Base-by-base conservation (phyloP, 2,329 filamentous ascomycete genomes). In the Aspergillus caelatus region DNA sequence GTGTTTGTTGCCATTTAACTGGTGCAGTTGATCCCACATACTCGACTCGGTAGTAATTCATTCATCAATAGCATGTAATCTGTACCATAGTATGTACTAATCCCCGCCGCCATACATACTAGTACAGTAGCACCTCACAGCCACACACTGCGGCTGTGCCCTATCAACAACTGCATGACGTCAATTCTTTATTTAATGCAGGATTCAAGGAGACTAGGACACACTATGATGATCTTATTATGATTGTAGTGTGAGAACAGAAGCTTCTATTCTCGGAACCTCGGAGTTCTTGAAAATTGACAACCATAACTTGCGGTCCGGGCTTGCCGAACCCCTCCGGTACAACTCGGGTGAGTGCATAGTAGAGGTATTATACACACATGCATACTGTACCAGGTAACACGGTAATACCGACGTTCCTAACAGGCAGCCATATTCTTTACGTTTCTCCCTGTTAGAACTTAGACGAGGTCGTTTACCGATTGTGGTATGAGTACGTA, bases 371-470 rank as follows among this genome's bases (percentile, higher is more conserved):
- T 41, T 41, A 41, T 46, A 23, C 43, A 23, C 2, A 48, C 12
- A 28, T 48, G 30, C 48, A 34, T 30, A 19, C 10, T 36, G 32
- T 55, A 55, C 52, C 7, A 21, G 12, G 52, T 39, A 28, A 55
- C 34, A 39, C 34, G 52, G 52, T 55, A 55, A 39, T 30, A 43
- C 56, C 61, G 23, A 39, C 32, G 41, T 39, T n/a, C 16, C 39
- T 48, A 62, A 36, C 61, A 62, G 61, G 61, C 61, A 62, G 61
- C 58, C 61, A 59, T 57, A 46, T 62, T 62, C 34, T 53, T 58
- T 26, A n/a, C 16, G 39, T 41, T 26, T 50, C 11, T 26, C 16
- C 16, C 16, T 28, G 11, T 11, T 50, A 28, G 8, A n/a, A 14
- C 11, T 5, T 6, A 48, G 14, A 14, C 46, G 7, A 50, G 6